Base-by-base conservation (phyloP, 2,329 filamentous ascomycete species). In the Xylariaceae sp. region DNA sequence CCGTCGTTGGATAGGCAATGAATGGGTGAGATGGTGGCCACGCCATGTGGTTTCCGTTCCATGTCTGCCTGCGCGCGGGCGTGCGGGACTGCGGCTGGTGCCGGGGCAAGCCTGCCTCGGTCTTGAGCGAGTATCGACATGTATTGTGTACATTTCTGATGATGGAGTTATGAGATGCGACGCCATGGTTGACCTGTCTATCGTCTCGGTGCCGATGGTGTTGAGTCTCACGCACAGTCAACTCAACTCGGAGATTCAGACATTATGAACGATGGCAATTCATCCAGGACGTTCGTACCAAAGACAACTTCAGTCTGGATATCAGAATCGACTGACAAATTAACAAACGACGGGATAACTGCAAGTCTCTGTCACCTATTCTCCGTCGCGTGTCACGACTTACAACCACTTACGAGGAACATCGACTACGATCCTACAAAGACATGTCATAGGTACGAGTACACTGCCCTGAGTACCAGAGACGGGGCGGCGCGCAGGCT, bases 51-150 rank as follows among this genome's bases (percentile, higher is more conserved):
- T 56, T 61, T 57, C 48, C 34, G 56, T 39, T 54, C 8, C 9
- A 56, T 58, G 58, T 55, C 48, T 45, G 59, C 39, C 57, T 37
- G 37, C 17, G 51, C 35, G 54, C 56, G 61, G 59, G 37, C 17
- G 51, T 35, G 54, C 56, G 61, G 59, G 59, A 61, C 51, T 59
- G 61, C 61, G 59, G 61, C 61, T 63, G 59, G 56, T 61, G 56
- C 61, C 61, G 59, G 56, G 23, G 37, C 55, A 42, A 50, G 47
- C 56, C 52, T 51, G 50, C 34, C 39, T 53, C 37, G 53, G 56
- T 57, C 56, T 63, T 42, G 5, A 58, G 59, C 59, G 56, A 54
- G 56, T 56, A 61, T 47, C 44, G 8, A 42, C 37, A 42, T 42
- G 37, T 42, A 42, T 42, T 8, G 11, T 42, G 37, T 10, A 30